Evolutionary conservation across 331 rosid species (phyloP).

Genomic region (Quercus tomentella): DNA sequence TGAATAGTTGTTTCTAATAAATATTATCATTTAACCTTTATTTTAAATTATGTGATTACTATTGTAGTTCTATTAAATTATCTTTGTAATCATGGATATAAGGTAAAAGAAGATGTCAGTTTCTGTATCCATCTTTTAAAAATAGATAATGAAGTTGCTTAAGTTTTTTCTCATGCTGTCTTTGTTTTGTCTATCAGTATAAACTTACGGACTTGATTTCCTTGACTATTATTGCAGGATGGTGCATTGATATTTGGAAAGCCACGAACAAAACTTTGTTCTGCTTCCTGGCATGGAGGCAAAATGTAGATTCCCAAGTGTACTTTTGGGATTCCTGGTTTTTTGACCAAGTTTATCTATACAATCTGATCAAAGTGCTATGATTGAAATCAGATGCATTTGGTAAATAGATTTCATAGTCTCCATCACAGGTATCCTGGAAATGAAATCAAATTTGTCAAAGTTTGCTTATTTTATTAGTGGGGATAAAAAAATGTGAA

Average conservation of each 20-base stretch:
- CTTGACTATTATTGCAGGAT: conserved; percentile 27
- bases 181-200: not conserved
- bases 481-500: conserved; percentile 4
- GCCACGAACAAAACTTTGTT: not conserved
- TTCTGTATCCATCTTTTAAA: not conserved
- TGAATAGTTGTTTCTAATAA: not conserved
- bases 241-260: conserved; percentile 11
- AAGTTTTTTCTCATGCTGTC: not conserved
- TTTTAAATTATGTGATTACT: not conserved
- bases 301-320: not conserved
- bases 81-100: not conserved
- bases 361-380: not conserved
- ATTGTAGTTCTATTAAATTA: not conserved
- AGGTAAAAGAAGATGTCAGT: not conserved
- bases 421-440: not conserved
- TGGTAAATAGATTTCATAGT: not conserved
- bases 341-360: not conserved
- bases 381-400: not conserved
- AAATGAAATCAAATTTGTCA: conserved; percentile 10
- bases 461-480: conserved; percentile 4
- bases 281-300: not conserved
- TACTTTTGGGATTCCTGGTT: not conserved
- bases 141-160: conserved; percentile 17
- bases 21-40: not conserved
- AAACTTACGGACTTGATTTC: conserved; percentile 11